Base-by-base conservation (phyloP, 192 early-diverging fungal species). In the Kickxella alabastrina region DNA sequence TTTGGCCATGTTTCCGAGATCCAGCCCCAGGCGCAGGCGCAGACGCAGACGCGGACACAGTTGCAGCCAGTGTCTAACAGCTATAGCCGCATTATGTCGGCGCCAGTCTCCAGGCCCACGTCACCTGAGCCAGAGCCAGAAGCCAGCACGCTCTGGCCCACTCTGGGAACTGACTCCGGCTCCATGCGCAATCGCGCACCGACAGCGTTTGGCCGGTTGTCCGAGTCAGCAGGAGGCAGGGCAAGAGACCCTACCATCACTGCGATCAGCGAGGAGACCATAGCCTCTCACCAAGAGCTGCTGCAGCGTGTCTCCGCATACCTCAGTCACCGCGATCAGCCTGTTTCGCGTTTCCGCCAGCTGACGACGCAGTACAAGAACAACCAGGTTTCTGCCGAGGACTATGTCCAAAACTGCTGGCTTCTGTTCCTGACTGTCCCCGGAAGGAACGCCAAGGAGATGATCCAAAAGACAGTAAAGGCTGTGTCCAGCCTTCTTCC, bases 371-470 rank as follows among this genome's bases (percentile, higher is more conserved):
- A 44, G 32, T 74, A 51, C 56, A 74, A 66, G 17, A 44, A 66
- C 36, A 48, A 27, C 15, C 24, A 47, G 23, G 43, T 61, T 22
- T 28, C 54, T 3, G 63, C 70, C 1, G 49, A 28, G 2, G 70
- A 74, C n/a, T 74, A 74, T 38, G 57, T 74, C 8, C 49, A 67
- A 21, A 67, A 53, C 57, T 67, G 64, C 50, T 74, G 70, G 70
- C 63, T 66, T 2, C 36, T 74, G 23, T 74, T 74, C 46, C 59
- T 74, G 6, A 74, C 70, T 1, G 70, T 67, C 10, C 70, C 70
- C 1, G 64, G 59, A 4, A 74, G 62, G 34, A 67, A 74, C 24
- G 63, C 70, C 22, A 74, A 74, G 51, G 70, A 57, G 39, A 74
- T 74, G 64, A 66, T 74, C 45, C 57, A 67, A 39, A 74, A 62